Evolutionary conservation across 2,329 filamentous ascomycete genomes (phyloP).

Genomic region (Coleophoma eucalyptorum): DNA sequence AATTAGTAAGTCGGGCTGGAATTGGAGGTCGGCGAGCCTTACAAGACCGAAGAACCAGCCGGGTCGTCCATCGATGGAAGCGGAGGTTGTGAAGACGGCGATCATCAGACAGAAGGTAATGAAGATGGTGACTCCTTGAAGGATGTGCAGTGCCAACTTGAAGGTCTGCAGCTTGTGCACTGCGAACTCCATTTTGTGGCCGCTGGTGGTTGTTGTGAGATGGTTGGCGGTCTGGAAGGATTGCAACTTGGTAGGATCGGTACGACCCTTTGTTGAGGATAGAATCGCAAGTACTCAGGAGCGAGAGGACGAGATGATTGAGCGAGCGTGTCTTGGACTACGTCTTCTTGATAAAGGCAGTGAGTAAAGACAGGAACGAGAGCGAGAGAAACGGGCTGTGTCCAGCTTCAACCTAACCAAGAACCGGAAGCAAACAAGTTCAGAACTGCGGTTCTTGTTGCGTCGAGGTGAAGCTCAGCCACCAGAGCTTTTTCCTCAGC

Average conservation of each 20-base stretch:
- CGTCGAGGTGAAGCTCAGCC: no score
- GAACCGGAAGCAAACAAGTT: no score
- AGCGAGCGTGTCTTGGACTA: no score
- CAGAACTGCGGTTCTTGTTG: no score
- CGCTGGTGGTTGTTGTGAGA: not conserved
- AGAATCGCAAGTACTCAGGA: no score
- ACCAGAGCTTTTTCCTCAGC: no score
- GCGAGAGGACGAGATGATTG: no score
- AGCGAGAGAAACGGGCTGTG: no score
- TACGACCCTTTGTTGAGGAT: no score
- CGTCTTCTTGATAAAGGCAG: no score
- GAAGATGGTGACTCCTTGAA: slow-evolving; percentile 50
- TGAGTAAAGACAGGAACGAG: no score
- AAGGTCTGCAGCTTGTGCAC: slow-evolving; percentile 25
- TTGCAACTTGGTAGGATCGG: not conserved
- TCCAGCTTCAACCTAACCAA: no score
- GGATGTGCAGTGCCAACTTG: slow-evolving; percentile 54
- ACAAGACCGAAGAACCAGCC: slow-evolving; percentile 64
- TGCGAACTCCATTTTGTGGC: slow-evolving; percentile 20
- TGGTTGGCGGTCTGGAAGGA: not conserved
- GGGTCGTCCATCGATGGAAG: slow-evolving; percentile 51
- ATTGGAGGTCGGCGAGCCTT: slow-evolving; percentile 23
- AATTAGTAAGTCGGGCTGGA: slow-evolving; percentile 1
- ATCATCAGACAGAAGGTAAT: slow-evolving; percentile 58
- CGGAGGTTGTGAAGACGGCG: slow-evolving; percentile 48